These are phyloP conservation scores for Emmonsiellopsis sp. DNA, from an alignment of 2,329 filamentous ascomycete species.

Conservation along the genomic window DNA sequence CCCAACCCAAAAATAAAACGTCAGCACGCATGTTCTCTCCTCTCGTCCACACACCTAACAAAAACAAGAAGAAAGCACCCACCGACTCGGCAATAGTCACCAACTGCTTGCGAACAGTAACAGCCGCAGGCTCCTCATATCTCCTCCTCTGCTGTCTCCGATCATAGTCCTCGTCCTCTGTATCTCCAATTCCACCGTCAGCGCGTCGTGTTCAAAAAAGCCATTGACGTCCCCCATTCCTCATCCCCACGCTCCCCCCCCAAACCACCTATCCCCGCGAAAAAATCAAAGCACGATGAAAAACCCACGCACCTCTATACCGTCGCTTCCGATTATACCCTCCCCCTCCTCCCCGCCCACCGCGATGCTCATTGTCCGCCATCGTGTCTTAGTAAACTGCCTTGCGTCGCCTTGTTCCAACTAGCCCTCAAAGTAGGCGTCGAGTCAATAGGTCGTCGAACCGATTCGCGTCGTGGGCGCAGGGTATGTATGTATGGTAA, in stretches of 20 bases:
- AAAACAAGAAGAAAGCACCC: constrained; percentile 3
- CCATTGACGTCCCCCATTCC: not conserved
- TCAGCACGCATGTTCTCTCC: not conserved
- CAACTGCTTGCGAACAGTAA: constrained; percentile 67
- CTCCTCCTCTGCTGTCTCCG: constrained; percentile 60
- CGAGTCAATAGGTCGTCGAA: too few species aligned
- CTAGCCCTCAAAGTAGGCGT: not conserved
- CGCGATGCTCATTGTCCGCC: constrained; percentile 49
- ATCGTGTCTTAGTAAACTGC: constrained; percentile 22
- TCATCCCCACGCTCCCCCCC: not conserved
- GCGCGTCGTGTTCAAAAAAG: not conserved
- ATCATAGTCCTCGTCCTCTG: constrained; percentile 71
- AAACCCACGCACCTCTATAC: constrained; percentile 58
- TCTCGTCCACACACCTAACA: not conserved
- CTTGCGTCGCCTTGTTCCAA: not conserved
- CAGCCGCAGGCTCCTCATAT: constrained; percentile 61
- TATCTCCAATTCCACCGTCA: not conserved
- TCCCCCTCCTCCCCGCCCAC: constrained; percentile 41
- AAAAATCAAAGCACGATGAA: not conserved
- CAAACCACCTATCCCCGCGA: not conserved
- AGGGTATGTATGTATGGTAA: too few species aligned
- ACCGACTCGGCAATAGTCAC: constrained; percentile 70
- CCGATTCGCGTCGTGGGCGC: too few species aligned
- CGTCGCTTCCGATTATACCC: constrained; percentile 62
- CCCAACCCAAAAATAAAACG: constrained; percentile 2